Evolutionary conservation across 768 basidiomycete genomes (phyloP), one percentile per base, ranked within the genome.

Genomic region (Cyathus striatus): DNA sequence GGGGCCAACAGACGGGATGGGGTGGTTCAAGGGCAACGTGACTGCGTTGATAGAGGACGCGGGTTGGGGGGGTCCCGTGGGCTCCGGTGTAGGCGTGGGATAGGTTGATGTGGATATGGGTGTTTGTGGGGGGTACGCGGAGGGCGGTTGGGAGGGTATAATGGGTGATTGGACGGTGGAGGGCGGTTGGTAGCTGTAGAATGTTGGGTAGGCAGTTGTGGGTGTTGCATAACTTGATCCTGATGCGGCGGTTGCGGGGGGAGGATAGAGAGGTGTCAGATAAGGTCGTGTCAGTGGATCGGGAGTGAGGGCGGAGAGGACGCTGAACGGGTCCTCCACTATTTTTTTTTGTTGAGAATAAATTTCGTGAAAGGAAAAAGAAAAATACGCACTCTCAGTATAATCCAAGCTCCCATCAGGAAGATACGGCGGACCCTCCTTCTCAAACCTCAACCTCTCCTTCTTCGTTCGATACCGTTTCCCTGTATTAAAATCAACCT

Each of bases 381-480:
- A 23, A 34, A 36, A 6, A 37, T 40, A 64, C 79, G 32, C 54
- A 87, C 86, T 78, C 59, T 86, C 78, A 20, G 71, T 51, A 50
- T 87, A 88, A 60, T 87, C 80, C 23, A 90, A 64, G 58, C 87
- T 89, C n/a, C 87, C 87, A 54, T 90, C 87, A n/a, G 76, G 56
- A 5, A 68, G 67, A 18, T 73, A 70, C 1, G 87, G 88, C 14
- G 83, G 84, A 0, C 87, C 87, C 46, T 81, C 79, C 46, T 77
- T 83, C 53, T 90, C 88, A 35, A 89, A 72, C n/a, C 83, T 71
- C 44, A 88, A 51, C 7, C 87, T 72, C 49, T 90, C 87, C 52
- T 84, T 89, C 68, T 90, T 90, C 1, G 86, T 89, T 43, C 76
- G 77, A 54, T 89, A 88, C 10, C 79, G 75, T 52, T 88, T 89